phyloP scores from a whole-genome alignment of 2,329 filamentous ascomycete species.

The Aspergillus pseudoglaucus region DNA sequence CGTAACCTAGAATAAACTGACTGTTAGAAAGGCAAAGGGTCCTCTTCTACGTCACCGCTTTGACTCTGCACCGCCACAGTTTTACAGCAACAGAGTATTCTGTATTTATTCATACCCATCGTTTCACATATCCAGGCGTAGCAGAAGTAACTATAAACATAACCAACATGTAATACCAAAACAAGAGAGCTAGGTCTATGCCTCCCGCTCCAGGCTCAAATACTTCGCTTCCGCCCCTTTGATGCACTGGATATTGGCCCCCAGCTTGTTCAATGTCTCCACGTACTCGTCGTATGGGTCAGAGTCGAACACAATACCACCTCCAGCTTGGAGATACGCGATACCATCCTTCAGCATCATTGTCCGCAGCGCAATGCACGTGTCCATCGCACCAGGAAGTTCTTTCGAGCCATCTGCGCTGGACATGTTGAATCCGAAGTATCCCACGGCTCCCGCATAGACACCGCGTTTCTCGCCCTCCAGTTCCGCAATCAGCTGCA shows the following conservation, averaged over 20 bases:
- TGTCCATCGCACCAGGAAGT: slow-evolving; percentile 84
- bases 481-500: slow-evolving; percentile 93
- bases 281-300: slow-evolving; percentile 87
- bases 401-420: slow-evolving; percentile 54
- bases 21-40: no score
- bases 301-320: slow-evolving; percentile 91
- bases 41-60: no score
- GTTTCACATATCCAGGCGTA: neutral
- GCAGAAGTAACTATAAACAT: neutral
- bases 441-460: slow-evolving; percentile 93
- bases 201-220: slow-evolving; percentile 36
- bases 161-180: neutral
- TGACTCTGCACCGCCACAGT: neutral
- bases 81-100: neutral
- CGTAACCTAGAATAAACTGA: no score
- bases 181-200: neutral
- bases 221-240: slow-evolving; percentile 71
- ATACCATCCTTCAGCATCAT: slow-evolving; percentile 91
- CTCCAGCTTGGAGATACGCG: slow-evolving; percentile 80
- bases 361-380: slow-evolving; percentile 73
- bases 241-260: slow-evolving; percentile 84
- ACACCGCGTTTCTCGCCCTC: slow-evolving; percentile 91
- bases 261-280: slow-evolving; percentile 95
- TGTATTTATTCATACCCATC: neutral
- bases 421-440: slow-evolving; percentile 81